Evolutionary conservation across 2,329 filamentous ascomycete genomes (phyloP).

Genomic region (Trichoderma oligosporum): DNA sequence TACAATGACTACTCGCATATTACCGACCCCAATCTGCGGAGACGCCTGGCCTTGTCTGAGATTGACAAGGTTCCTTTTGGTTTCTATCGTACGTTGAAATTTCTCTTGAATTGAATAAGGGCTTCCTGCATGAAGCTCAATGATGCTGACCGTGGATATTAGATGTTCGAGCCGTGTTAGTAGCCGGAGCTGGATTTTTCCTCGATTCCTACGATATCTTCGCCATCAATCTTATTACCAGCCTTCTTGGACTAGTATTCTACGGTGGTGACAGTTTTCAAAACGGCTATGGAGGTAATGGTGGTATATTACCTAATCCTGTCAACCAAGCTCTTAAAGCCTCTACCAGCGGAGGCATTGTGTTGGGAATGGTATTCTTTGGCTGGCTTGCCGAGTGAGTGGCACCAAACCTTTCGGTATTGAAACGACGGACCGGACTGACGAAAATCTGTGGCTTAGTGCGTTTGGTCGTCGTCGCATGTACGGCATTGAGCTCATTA

Average conservation of each 20-base stretch:
- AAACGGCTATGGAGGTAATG: conserved; percentile 49
- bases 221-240: conserved; percentile 70
- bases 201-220: conserved; percentile 81
- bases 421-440: not conserved
- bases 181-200: conserved; percentile 80
- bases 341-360: conserved; percentile 74
- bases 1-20: conserved; percentile 65
- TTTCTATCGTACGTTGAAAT: conserved; percentile 54
- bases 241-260: conserved; percentile 71
- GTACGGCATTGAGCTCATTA: conserved; percentile 73
- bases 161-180: conserved; percentile 67
- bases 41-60: conserved; percentile 71
- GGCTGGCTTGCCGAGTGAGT: conserved; percentile 68
- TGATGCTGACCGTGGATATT: not conserved
- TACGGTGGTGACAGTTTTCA: conserved; percentile 51
- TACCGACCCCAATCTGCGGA: conserved; percentile 69
- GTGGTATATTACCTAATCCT: conserved; percentile 56
- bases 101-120: not conserved
- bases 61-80: conserved; percentile 77
- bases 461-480: conserved; percentile 72
- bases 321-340: conserved; percentile 75
- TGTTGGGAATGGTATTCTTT: conserved; percentile 73
- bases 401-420: not conserved
- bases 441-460: conserved; percentile 26
- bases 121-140: too few relatives aligned